phyloP scores from a whole-genome alignment of 169 alveolate species.

The Plasmodium malariae region DNA sequence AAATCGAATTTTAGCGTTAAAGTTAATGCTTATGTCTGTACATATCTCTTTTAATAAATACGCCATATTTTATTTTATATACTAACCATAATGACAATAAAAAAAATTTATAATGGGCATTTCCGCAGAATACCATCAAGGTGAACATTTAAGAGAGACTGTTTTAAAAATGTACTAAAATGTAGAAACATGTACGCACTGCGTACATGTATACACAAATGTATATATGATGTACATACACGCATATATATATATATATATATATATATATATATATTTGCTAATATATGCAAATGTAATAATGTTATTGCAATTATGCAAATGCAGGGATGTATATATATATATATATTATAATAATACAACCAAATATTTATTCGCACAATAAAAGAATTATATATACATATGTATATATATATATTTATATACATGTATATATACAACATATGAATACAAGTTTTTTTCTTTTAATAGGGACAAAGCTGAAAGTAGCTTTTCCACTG shows the following conservation, averaged over 20 bases:
- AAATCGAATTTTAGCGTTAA: not conserved
- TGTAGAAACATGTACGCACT: not conserved
- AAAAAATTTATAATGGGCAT: slow-evolving; percentile 69
- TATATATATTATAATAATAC: too few relatives aligned
- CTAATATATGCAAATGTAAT: too few relatives aligned
- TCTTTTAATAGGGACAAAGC: slow-evolving; percentile 9
- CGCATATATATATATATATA: not conserved
- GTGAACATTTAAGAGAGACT: slow-evolving; percentile 9
- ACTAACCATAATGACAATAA: slow-evolving; percentile 28
- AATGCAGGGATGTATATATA: too few relatives aligned
- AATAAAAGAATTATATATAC: not conserved
- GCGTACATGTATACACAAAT: too few relatives aligned
- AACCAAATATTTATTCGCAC: slow-evolving; percentile 6
- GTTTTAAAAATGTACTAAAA: not conserved
- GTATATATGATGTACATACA: not conserved
- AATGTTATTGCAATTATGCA: too few relatives aligned
- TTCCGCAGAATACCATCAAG: slow-evolving; percentile 69
- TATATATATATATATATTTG: slow-evolving; percentile 17
- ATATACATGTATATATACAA: not conserved
- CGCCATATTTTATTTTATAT: not conserved
- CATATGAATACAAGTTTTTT: not conserved
- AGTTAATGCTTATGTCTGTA: not conserved
- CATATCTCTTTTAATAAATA: not conserved
- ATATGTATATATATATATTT: not conserved
- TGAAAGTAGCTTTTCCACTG: slow-evolving; percentile 6